phyloP scores from a whole-genome alignment of 2,329 filamentous ascomycete genomes.

The Teratosphaeria zuluensis region DNA sequence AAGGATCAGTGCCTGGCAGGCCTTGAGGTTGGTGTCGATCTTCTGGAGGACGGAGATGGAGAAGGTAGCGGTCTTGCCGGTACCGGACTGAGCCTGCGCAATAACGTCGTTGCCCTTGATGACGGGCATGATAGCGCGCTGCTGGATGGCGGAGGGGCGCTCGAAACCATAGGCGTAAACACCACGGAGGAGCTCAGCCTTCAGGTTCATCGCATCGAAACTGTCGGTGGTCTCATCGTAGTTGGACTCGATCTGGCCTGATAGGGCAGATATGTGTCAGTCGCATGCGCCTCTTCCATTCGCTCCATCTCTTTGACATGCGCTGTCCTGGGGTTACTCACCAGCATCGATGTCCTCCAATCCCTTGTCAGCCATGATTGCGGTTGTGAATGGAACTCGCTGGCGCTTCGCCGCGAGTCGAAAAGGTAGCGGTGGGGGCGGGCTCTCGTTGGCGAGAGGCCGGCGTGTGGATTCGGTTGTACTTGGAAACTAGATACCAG shows the following conservation, averaged over 20 bases:
- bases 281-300: not conserved
- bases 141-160: conserved; percentile 98
- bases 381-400: conserved; percentile 46
- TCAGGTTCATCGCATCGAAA: conserved; percentile 97
- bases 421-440: conserved; percentile 28
- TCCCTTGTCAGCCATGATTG: conserved; percentile 99
- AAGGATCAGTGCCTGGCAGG: conserved; percentile 95
- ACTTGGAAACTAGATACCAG: conserved; percentile 36
- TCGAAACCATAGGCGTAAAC: conserved; percentile 99
- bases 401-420: conserved; percentile 67
- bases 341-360: conserved; percentile 96
- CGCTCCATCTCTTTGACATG: not conserved
- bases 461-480: conserved; percentile 5
- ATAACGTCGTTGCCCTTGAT: conserved; percentile 99
- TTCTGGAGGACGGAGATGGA: conserved; percentile 98
- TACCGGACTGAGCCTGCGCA: conserved; percentile 98
- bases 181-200: conserved; percentile 93
- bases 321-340: conserved; percentile 44
- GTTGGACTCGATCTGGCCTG: conserved; percentile 99
- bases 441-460: conserved; percentile 21
- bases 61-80: conserved; percentile 99
- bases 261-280: conserved; percentile 6
- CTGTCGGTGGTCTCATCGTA: conserved; percentile 99
- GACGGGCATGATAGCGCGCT: conserved; percentile 99
- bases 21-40: conserved; percentile 89